Conservation (phyloP, 2,329 filamentous ascomycete species). For the Colletotrichum nymphaeae region DNA sequence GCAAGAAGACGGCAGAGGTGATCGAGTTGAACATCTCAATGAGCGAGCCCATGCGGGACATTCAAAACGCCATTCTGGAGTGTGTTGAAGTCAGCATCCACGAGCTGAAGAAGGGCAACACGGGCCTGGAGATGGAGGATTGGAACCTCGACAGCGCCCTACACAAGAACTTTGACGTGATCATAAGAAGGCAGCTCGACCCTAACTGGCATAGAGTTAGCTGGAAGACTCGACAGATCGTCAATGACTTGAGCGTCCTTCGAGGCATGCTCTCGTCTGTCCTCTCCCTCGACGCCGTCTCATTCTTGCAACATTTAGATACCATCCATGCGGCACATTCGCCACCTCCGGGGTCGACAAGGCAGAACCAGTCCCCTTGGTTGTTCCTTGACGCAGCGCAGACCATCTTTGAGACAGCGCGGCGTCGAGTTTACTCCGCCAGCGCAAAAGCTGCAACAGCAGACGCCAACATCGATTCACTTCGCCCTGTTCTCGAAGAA, state of each 20-base stretch:
- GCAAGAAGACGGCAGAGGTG: constrained; percentile 92
- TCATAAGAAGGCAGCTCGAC: constrained; percentile 89
- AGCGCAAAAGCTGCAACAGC: constrained; percentile 60
- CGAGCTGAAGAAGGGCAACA: constrained; percentile 91
- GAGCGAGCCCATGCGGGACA: constrained; percentile 92
- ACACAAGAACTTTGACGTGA: constrained; percentile 90
- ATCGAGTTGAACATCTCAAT: constrained; percentile 97
- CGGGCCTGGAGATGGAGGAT: constrained; percentile 92
- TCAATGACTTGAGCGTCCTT: constrained; percentile 86
- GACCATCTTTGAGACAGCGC: constrained; percentile 92
- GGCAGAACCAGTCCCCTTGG: constrained; percentile 94
- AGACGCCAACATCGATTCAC: constrained; percentile 65
- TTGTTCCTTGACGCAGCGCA: constrained; percentile 95
- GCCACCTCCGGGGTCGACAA: constrained; percentile 86
- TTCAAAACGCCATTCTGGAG: constrained; percentile 94
- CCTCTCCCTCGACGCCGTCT: constrained; percentile 88
- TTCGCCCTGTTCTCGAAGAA: constrained; percentile 89
- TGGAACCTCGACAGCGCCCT: constrained; percentile 96
- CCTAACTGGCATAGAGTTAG: constrained; percentile 98
- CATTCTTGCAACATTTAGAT: constrained; percentile 92
- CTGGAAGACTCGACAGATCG: constrained; percentile 95
- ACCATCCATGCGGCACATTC: constrained; percentile 93
- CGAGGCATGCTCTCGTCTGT: constrained; percentile 85
- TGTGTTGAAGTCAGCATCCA: constrained; percentile 96
- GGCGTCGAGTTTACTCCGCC: constrained; percentile 85